A percentile compares a stretch with the other conserved stretches of the same genome.
Conservation (phyloP, 1,139 yeast genomes). For the Hansenula lynferdii region DNA sequence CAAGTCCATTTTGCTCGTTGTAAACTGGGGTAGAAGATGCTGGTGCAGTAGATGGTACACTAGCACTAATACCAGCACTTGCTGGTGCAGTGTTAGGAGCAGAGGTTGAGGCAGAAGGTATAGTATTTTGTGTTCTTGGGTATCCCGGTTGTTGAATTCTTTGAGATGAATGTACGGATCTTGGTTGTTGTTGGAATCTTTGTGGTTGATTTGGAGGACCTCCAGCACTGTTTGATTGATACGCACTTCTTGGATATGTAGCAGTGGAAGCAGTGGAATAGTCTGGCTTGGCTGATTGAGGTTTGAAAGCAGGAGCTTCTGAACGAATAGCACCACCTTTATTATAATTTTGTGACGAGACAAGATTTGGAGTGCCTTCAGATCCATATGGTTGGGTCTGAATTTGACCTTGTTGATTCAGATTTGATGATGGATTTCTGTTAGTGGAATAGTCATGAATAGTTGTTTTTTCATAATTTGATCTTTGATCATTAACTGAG, state of each 20-base stretch:
- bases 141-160: background rate
- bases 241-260: constrained; percentile 9
- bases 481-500: constrained; percentile 9
- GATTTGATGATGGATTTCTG: constrained; percentile 5
- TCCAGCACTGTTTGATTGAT: background rate
- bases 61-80: background rate
- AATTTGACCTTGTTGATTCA: constrained; percentile 2
- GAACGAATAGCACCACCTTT: constrained; percentile 19
- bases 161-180: background rate
- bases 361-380: constrained; percentile 19
- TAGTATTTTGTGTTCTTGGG: no score
- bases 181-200: background rate
- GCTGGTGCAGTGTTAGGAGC: background rate
- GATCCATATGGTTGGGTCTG: constrained; percentile 1
- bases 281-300: constrained; percentile 21
- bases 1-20: background rate
- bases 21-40: background rate
- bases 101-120: background rate
- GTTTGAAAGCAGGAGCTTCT: constrained; percentile 17
- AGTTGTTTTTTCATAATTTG: constrained; percentile 16
- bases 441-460: constrained; percentile 19
- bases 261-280: constrained; percentile 11
- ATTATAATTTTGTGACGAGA: constrained; percentile 18
- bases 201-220: no score
- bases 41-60: background rate